Evolutionary conservation across 352 stramenopile genomes (phyloP), one percentile per base, ranked within the genome.

Genomic region (Phytophthora kernoviae): DNA sequence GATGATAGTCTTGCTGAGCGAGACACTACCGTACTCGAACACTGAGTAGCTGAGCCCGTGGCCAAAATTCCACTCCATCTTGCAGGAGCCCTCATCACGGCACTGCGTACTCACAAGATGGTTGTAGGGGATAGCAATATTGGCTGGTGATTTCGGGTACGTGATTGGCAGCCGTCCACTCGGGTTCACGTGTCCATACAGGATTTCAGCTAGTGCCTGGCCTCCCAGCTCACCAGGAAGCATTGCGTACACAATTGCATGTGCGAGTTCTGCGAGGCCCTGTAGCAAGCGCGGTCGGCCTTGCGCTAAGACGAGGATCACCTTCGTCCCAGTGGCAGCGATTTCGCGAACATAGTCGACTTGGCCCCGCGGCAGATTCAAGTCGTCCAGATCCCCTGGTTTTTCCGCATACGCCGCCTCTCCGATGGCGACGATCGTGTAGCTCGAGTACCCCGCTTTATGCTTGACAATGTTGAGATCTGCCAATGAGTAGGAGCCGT

Each of bases 401-500:
- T 96, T 97, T 60, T 97, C 90, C 1, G 89, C 78, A 59, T 96
- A 97, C 15, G 71, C 57, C 11, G 30, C 52, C 65, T 97, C 90
- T 46, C 90, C 90, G 18, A 97, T 80, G 27, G 75, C 82, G 6
- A 94, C 56, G 26, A 96, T 78, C 0, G 87, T 91, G 62, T 88
- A 81, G 7, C 54, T 45, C 0, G 77, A 57, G 40, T 33, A 15
- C 6, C 15, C 22, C 17, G 61, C 70, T 49, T 20, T 42, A 14
- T 44, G 62, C 18, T 73, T 75, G 18, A 75, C 70, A 22, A 68
- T 46, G 2, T 69, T 22, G 44, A 90, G 89, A 41, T 66, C 81
- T 27, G 53, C 67, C 24, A 61, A 73, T 0, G 65, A 68, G 74
- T 73, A 87, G 3, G 75, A 74, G 9, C 87, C 87, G 18, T 91